Conservation (phyloP, 2,329 filamentous ascomycete genomes). For the Pseudogymnoascus destructans region DNA sequence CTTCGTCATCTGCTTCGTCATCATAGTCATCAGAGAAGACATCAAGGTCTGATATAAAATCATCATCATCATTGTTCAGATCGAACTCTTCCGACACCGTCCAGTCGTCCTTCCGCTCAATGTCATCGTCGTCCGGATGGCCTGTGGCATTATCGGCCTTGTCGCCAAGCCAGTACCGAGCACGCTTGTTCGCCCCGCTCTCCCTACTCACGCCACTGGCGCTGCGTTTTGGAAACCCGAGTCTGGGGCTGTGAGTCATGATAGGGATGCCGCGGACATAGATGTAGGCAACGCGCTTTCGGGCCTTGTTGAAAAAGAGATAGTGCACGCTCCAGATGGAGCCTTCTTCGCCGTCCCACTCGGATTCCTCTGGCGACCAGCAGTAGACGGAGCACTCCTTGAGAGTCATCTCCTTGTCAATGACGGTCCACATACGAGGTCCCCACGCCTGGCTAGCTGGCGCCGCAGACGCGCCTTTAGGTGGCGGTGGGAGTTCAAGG, state of each 20-base stretch:
- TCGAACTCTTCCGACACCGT: constrained; percentile 35
- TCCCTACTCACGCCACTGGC: constrained; percentile 25
- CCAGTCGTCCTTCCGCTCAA: constrained; percentile 17
- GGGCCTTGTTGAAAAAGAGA: constrained; percentile 91
- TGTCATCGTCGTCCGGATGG: constrained; percentile 32
- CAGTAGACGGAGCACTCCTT: constrained; percentile 81
- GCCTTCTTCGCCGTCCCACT: constrained; percentile 82
- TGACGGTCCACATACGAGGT: constrained; percentile 78
- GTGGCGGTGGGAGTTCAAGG: constrained; percentile 28
- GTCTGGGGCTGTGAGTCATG: constrained; percentile 48
- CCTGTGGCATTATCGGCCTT: constrained; percentile 33
- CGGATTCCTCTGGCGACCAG: constrained; percentile 79
- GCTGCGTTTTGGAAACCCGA: constrained; percentile 24
- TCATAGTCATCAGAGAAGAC: constrained; percentile 30
- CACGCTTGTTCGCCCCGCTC: constrained; percentile 60
- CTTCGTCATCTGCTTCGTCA: constrained; percentile 13
- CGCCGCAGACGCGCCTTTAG: constrained; percentile 22
- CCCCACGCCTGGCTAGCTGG: constrained; percentile 57
- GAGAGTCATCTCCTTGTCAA: constrained; percentile 90
- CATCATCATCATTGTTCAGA: constrained; percentile 33
- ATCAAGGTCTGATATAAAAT: constrained; percentile 37
- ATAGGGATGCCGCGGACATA: constrained; percentile 82
- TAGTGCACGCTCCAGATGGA: constrained; percentile 93
- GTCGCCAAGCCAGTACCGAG: constrained; percentile 78
- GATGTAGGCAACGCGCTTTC: constrained; percentile 87